Evolutionary conservation across 2,329 filamentous ascomycete species (phyloP).

Genomic region (Alternaria viburni): DNA sequence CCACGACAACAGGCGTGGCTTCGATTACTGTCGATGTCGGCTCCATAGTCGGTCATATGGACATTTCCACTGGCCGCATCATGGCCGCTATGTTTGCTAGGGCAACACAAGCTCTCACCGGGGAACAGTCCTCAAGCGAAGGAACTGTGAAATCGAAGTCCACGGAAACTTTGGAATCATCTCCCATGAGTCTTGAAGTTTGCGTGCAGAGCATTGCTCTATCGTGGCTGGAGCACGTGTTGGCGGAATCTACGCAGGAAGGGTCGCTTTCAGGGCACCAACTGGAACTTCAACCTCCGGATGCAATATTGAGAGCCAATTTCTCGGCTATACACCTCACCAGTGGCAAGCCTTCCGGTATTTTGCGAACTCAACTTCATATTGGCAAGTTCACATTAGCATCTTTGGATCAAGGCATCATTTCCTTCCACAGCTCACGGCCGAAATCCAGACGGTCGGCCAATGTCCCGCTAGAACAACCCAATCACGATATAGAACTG

Average conservation of each 20-base stretch:
- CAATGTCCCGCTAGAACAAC: conserved; percentile 27
- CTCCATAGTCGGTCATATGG: conserved; percentile 41
- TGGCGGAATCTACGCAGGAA: conserved; percentile 29
- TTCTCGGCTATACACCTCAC: conserved; percentile 33
- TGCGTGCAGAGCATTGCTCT: conserved; percentile 36
- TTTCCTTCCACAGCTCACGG: conserved; percentile 55
- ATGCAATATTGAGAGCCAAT: conserved; percentile 37
- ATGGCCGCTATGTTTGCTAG: conserved; percentile 40
- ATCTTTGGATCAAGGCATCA: conserved; percentile 56
- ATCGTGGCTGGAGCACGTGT: conserved; percentile 40
- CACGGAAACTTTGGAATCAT: background rate
- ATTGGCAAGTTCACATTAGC: conserved; percentile 56
- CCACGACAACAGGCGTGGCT: conserved; percentile 18
- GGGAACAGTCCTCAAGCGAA: conserved; percentile 4
- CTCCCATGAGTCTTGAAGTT: conserved; percentile 24
- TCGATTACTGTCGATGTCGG: conserved; percentile 43
- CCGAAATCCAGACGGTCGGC: conserved; percentile 34
- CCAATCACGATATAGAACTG: conserved; percentile 41
- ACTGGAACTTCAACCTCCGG: conserved; percentile 33
- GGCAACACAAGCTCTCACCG: conserved; percentile 28
- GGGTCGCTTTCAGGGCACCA: background rate
- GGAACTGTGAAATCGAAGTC: background rate
- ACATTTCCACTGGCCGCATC: conserved; percentile 44
- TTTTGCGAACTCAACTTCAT: conserved; percentile 31
- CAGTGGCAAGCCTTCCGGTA: conserved; percentile 20